Percentiles rank a stretch among this genome's conserved stretches.
These are phyloP conservation scores for Allomyces javanicus DNA, from an alignment of 192 early-diverging fungal species.

Conservation along the genomic window DNA sequence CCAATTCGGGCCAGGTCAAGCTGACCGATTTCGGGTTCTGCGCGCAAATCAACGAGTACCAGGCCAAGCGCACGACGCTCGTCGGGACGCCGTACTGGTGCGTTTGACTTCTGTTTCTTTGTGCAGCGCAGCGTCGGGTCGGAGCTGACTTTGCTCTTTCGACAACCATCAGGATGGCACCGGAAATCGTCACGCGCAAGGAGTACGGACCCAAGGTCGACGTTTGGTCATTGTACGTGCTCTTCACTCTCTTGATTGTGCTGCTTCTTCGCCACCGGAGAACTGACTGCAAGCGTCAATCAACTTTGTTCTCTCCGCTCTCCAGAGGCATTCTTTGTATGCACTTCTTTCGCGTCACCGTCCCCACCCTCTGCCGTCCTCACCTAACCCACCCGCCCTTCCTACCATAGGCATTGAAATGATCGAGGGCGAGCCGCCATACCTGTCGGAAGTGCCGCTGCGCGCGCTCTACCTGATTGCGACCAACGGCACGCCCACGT, in stretches of 20 bases:
- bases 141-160: neutral
- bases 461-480: conserved; percentile 83
- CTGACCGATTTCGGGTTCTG: conserved; percentile 90
- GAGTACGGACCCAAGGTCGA: conserved; percentile 45
- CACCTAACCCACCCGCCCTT: too few relatives aligned
- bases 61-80: conserved; percentile 70
- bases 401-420: conserved; percentile 14
- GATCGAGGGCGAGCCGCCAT: conserved; percentile 47
- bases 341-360: too few relatives aligned
- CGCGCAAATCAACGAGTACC: conserved; percentile 66
- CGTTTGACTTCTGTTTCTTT: neutral
- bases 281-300: too few relatives aligned
- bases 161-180: conserved; percentile 27
- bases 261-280: too few relatives aligned
- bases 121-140: neutral
- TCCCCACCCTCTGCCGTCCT: too few relatives aligned
- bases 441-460: conserved; percentile 32
- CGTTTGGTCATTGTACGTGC: conserved; percentile 42
- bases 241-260: conserved; percentile 17
- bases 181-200: conserved; percentile 41
- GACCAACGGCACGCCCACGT: conserved; percentile 78
- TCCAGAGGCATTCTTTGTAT: too few relatives aligned
- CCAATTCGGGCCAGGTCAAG: neutral
- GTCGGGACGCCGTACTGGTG: conserved; percentile 75
- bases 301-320: too few relatives aligned